A percentile compares a stretch with the other conserved stretches of the same genome.
phyloP scores from a whole-genome alignment of 2,329 filamentous ascomycete species.

The Alternaria viburni region DNA sequence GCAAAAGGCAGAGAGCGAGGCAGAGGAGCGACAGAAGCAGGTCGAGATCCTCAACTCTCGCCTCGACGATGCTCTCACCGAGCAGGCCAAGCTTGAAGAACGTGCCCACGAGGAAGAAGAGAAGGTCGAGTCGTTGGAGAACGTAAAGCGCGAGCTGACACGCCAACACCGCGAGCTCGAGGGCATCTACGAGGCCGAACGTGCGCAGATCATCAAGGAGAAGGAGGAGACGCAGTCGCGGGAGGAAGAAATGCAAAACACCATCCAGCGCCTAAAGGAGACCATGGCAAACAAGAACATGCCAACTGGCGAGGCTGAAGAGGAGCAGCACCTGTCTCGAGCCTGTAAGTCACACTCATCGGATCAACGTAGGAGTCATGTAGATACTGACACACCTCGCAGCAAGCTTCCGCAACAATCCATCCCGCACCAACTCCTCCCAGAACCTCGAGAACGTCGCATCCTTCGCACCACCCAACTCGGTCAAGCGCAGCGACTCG shows the following conservation, averaged over 20 bases:
- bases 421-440: conserved; percentile 55
- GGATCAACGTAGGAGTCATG: not conserved
- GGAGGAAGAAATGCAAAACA: conserved; percentile 88
- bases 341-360: conserved; percentile 53
- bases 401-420: conserved; percentile 55
- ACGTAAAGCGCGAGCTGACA: conserved; percentile 82
- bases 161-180: conserved; percentile 91
- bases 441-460: conserved; percentile 76
- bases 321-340: conserved; percentile 58
- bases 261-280: conserved; percentile 92
- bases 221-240: conserved; percentile 84
- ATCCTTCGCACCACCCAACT: conserved; percentile 86
- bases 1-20: conserved; percentile 76
- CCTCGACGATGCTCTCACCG: conserved; percentile 81
- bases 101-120: conserved; percentile 85
- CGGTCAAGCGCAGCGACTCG: conserved; percentile 85
- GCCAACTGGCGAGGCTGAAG: conserved; percentile 55
- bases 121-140: conserved; percentile 78
- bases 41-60: conserved; percentile 82
- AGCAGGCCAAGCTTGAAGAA: conserved; percentile 88
- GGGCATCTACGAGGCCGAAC: conserved; percentile 88
- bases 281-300: conserved; percentile 77
- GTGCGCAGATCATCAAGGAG: conserved; percentile 84
- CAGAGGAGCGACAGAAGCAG: conserved; percentile 84
- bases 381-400: conserved; percentile 25